Conservation (phyloP, 202 grass and related monocot species). For the Musa balbisiana region DNA sequence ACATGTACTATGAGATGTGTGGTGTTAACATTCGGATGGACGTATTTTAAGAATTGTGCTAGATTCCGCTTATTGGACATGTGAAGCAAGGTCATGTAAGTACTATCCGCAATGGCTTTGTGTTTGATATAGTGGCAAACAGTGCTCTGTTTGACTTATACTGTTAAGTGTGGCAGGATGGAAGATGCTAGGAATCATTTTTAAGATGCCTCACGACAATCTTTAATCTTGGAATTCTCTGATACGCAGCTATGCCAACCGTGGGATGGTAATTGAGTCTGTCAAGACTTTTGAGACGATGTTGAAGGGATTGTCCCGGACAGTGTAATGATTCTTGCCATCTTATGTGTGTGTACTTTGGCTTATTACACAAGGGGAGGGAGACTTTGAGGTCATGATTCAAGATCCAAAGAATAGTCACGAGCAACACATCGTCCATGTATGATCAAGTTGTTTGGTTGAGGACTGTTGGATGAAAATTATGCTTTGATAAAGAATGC, state of each 20-base stretch:
- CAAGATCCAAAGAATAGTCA: constrained; percentile 40
- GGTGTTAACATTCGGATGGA: constrained; percentile 20
- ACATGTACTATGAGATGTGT: constrained; percentile 22
- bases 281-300: constrained; percentile 60
- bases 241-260: constrained; percentile 71
- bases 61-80: constrained; percentile 52
- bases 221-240: constrained; percentile 28
- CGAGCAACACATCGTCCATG: constrained; percentile 80
- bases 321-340: constrained; percentile 62
- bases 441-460: constrained; percentile 81
- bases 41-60: constrained; percentile 45
- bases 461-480: constrained; percentile 67
- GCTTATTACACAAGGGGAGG: constrained; percentile 56
- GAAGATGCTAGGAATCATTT: constrained; percentile 26
- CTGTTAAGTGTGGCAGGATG: constrained; percentile 30
- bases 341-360: constrained; percentile 61
- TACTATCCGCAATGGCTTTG: constrained; percentile 40
- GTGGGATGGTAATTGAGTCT: constrained; percentile 59
- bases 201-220: constrained; percentile 24
- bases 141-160: constrained; percentile 22
- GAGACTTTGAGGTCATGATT: constrained; percentile 56
- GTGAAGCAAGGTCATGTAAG: constrained; percentile 63
- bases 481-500: constrained; percentile 62
- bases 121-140: constrained; percentile 16
- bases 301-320: constrained; percentile 45